Conservation (phyloP, 1,284 basidiomycete species). For the Jaminaea rosea region DNA sequence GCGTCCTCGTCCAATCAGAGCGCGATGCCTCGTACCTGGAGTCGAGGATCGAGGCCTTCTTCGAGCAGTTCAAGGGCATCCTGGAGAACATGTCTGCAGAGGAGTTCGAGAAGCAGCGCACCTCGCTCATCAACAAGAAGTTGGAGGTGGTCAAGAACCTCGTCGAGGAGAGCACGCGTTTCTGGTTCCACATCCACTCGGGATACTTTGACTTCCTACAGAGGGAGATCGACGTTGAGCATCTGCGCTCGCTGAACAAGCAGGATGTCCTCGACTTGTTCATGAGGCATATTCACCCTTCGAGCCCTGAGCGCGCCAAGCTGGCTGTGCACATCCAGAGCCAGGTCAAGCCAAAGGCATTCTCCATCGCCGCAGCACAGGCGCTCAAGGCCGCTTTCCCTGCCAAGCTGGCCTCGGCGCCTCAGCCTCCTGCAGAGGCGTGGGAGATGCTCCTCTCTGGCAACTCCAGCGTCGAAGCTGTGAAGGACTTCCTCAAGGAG, state of each 20-base stretch:
- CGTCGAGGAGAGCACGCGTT: conserved; percentile 40
- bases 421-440: conserved; percentile 45
- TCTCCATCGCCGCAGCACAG: conserved; percentile 61
- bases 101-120: conserved; percentile 37
- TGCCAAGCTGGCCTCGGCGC: not conserved
- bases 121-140: conserved; percentile 40
- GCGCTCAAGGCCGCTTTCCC: conserved; percentile 59
- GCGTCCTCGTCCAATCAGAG: conserved; percentile 88
- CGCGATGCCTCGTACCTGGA: conserved; percentile 75
- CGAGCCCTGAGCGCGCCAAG: conserved; percentile 26
- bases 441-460: conserved; percentile 52
- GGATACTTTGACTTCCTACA: conserved; percentile 36
- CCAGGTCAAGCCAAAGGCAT: conserved; percentile 56
- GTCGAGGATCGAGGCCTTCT: conserved; percentile 75
- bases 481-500: conserved; percentile 22
- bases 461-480: conserved; percentile 50
- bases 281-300: conserved; percentile 58
- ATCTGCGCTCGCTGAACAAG: conserved; percentile 62
- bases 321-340: conserved; percentile 27
- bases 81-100: conserved; percentile 28
- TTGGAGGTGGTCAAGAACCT: conserved; percentile 42
- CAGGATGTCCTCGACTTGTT: conserved; percentile 70
- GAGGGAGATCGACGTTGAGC: conserved; percentile 63
- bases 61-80: conserved; percentile 59
- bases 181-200: conserved; percentile 60